Base-by-base conservation (phyloP, 2,329 filamentous ascomycete genomes). In the Akanthomyces uredinophilus region DNA sequence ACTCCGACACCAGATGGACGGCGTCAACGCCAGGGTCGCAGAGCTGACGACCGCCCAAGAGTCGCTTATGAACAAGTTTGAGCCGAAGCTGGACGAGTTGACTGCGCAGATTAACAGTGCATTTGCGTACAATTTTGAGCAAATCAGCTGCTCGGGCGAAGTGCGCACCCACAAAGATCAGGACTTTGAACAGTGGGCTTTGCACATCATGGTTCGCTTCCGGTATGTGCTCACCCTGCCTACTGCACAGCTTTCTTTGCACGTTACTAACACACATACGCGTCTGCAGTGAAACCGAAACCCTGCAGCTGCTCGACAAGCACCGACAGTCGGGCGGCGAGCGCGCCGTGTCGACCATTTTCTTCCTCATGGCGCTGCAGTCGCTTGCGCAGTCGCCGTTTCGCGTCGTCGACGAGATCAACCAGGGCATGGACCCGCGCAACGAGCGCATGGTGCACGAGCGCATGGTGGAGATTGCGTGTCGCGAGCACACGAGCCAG, bases 391-490 rank as follows among this genome's bases (percentile, higher is more conserved):
- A 92, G 70, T 92, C 93, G 4, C 95, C 95, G 1, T 99, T 99
- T 84, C 92, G 95, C 58, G 94, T 99, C 55, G 95, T 99, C 63
- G 95, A 99, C 76, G 95, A 99, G 78, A 99, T 99, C 81, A 99
- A 99, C 72, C 95, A 99, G 77, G 95, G 95, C 67, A 99, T 99
- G 95, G 95, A 99, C 74, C 95, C 94, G 49, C 88, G 95, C 70
- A 99, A 99, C 76, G 95, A 99, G 77, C 90, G 95, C 68, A 96
- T 97, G 86, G 93, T 99, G 18, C 95, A 99, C 77, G 92, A 94
- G 72, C 91, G 95, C 66, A 96, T 99, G 90, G 95, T 99, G 10
- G 92, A 97, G 71, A 97, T 99, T 71, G 95, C 95, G 49, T 98
- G 95, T 74, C 85, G 86, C 67, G 88, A 92, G 74, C 86, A 89